Evolutionary conservation across 805 yeast genomes (phyloP).

Genomic region (Candida verbasci): DNA sequence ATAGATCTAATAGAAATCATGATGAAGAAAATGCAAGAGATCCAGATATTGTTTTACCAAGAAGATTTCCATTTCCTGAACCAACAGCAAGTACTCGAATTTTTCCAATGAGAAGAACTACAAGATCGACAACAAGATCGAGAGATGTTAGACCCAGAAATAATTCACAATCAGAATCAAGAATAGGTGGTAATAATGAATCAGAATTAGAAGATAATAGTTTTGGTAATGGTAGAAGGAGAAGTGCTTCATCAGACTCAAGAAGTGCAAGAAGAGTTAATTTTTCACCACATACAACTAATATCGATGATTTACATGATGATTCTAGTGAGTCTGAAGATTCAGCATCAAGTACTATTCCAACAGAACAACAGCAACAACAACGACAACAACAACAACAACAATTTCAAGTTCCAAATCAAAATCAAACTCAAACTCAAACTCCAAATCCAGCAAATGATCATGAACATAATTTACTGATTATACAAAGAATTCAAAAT

Average conservation of each 20-base stretch:
- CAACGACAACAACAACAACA: background rate
- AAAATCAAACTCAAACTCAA: background rate
- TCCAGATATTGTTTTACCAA: slow-evolving; percentile 27
- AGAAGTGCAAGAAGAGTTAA: slow-evolving; percentile 8
- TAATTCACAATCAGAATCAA: slow-evolving; percentile 1
- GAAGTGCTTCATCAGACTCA: slow-evolving; percentile 2
- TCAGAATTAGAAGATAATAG: no score
- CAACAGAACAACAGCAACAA: background rate
- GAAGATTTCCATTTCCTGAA: slow-evolving; percentile 25
- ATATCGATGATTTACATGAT: slow-evolving; percentile 8
- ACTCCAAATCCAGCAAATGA: no score
- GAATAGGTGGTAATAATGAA: background rate
- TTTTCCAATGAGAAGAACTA: slow-evolving; percentile 7
- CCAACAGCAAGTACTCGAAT: slow-evolving; percentile 8
- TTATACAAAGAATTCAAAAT: slow-evolving; percentile 5
- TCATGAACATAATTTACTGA: background rate
- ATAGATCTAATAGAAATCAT: slow-evolving; percentile 9
- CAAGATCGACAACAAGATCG: slow-evolving; percentile 1
- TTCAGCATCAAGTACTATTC: background rate
- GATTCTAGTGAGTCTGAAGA: slow-evolving; percentile 3
- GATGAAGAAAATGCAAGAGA: slow-evolving; percentile 10
- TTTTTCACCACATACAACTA: slow-evolving; percentile 10
- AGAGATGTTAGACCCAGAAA: slow-evolving; percentile 6
- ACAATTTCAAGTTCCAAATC: slow-evolving; percentile 1
- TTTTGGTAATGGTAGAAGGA: background rate